phyloP scores from a whole-genome alignment of 2,329 filamentous ascomycete genomes.

The Dryadomyces sulphureus region DNA sequence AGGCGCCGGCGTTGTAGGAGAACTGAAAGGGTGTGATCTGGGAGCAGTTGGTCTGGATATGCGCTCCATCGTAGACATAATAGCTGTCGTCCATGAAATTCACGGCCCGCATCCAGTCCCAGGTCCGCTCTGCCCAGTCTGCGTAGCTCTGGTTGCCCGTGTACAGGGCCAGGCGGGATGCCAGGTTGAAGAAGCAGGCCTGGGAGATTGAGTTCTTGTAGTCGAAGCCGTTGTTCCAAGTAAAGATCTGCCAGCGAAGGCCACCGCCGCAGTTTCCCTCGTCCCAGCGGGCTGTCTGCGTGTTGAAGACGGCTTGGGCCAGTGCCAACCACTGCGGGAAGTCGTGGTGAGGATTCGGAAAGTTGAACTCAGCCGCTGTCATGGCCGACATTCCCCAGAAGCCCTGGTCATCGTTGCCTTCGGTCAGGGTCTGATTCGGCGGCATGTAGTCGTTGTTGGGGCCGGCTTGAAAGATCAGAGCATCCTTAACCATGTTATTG shows the following conservation, averaged over 20 bases:
- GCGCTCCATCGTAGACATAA: constrained; percentile 41
- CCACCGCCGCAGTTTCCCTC: constrained; percentile 52
- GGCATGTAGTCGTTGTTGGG: constrained; percentile 51
- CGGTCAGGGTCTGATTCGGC: constrained; percentile 42
- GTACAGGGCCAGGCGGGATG: constrained; percentile 58
- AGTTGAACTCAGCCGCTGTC: constrained; percentile 62
- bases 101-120: constrained; percentile 43
- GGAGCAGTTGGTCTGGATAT: constrained; percentile 30
- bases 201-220: constrained; percentile 58
- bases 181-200: constrained; percentile 55
- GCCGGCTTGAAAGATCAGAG: constrained; percentile 44
- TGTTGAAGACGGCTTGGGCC: constrained; percentile 67
- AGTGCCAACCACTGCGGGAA: constrained; percentile 62
- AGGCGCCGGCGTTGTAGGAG: constrained; percentile 56
- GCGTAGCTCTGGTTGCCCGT: constrained; percentile 68
- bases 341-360: constrained; percentile 48
- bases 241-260: constrained; percentile 74
- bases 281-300: constrained; percentile 60
- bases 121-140: constrained; percentile 59
- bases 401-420: constrained; percentile 63
- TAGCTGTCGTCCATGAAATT: constrained; percentile 42
- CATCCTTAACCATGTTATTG: constrained; percentile 44
- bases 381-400: constrained; percentile 77
- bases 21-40: constrained; percentile 44
- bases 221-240: constrained; percentile 56